Conservation (phyloP, 2,329 filamentous ascomycete species). For the Fusarium coffeatum region DNA sequence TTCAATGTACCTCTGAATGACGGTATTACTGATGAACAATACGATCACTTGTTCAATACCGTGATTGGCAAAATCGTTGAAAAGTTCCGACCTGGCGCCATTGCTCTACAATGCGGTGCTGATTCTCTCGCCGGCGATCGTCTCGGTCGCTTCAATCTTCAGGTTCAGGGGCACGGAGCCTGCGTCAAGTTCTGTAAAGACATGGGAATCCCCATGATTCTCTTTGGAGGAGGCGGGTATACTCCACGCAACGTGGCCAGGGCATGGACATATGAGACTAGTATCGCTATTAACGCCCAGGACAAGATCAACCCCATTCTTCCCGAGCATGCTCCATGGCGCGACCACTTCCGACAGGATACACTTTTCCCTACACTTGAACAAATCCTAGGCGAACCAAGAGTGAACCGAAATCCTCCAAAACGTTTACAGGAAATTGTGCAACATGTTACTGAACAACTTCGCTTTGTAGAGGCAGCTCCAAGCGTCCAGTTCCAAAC, state of each 20-base stretch:
- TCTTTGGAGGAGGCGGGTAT: conserved; percentile 95
- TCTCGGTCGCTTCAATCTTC: conserved; percentile 94
- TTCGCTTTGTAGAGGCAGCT: conserved; percentile 84
- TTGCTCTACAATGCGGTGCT: conserved; percentile 94
- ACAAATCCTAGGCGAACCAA: conserved; percentile 72
- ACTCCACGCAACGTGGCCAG: conserved; percentile 96
- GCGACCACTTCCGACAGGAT: conserved; percentile 88
- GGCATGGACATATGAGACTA: conserved; percentile 96
- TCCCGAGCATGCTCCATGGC: conserved; percentile 84
- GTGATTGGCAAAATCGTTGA: conserved; percentile 83
- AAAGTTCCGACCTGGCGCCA: conserved; percentile 87
- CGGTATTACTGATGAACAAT: conserved; percentile 91
- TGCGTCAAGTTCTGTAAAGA: conserved; percentile 92
- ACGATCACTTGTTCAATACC: conserved; percentile 83
- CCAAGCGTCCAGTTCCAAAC: conserved; percentile 88
- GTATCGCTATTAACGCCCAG: conserved; percentile 82
- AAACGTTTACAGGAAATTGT: conserved; percentile 82
- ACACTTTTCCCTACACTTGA: conserved; percentile 90
- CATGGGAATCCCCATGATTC: conserved; percentile 81
- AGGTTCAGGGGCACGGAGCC: conserved; percentile 91
- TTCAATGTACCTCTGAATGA: conserved; percentile 92
- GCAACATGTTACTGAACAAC: conserved; percentile 82
- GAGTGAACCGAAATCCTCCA: conserved; percentile 81
- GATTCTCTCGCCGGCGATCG: conserved; percentile 95
- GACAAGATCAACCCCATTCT: conserved; percentile 78